Percentiles rank a stretch among this genome's conserved stretches.
phyloP scores from a whole-genome alignment of 2,329 filamentous ascomycete species.

The Grosmannia clavigera region DNA sequence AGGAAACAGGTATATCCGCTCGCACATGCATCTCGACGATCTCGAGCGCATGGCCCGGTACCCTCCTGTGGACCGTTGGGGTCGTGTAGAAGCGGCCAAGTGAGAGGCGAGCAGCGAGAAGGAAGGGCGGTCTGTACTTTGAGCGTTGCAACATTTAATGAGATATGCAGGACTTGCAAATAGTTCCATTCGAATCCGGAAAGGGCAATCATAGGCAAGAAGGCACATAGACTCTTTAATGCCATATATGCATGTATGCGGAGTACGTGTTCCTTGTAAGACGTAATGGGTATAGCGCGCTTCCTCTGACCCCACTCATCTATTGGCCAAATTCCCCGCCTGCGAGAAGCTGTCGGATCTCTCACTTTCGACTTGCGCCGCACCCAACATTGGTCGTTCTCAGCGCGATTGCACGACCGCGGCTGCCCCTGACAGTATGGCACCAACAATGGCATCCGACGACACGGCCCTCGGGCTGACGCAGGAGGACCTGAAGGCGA shows the following conservation, averaged over 20 bases:
- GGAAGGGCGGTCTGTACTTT: background rate
- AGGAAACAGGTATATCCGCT: constrained; percentile 64
- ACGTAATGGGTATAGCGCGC: background rate
- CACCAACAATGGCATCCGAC: background rate
- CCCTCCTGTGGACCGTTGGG: constrained; percentile 49
- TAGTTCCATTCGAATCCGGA: background rate
- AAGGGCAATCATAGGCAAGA: background rate
- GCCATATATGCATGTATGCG: background rate
- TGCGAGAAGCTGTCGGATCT: background rate
- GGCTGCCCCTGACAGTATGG: constrained; percentile 16
- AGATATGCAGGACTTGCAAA: background rate
- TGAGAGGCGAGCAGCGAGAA: background rate
- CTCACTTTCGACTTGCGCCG: background rate
- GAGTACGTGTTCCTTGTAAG: background rate
- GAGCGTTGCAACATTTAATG: background rate
- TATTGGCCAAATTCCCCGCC: background rate
- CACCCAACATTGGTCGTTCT: background rate
- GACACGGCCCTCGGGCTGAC: constrained; percentile 34
- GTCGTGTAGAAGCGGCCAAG: constrained; percentile 27
- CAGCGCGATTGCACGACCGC: background rate
- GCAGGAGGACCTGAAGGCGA: constrained; percentile 50
- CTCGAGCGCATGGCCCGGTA: constrained; percentile 65
- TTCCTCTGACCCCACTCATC: background rate
- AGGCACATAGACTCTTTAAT: background rate
- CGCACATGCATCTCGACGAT: constrained; percentile 67